These are phyloP conservation scores for Parastagonospora nodorum DNA, from an alignment of 2,329 filamentous ascomycete species.

Conservation along the genomic window DNA sequence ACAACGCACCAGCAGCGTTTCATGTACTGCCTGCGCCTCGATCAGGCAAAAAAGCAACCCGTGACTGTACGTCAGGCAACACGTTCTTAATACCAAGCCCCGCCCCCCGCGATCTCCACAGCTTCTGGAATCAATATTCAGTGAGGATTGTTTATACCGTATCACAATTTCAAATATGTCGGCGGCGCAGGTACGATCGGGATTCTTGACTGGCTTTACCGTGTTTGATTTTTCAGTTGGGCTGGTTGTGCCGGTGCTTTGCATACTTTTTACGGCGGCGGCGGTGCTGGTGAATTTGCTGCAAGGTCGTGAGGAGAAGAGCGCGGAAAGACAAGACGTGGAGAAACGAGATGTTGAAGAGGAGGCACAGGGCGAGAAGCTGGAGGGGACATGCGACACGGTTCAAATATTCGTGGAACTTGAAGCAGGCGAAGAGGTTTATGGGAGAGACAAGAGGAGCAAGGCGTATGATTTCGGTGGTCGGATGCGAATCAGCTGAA, in stretches of 20 bases:
- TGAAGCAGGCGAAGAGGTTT: background rate
- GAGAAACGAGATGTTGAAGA: background rate
- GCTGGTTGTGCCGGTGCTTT: background rate
- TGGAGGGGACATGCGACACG: background rate
- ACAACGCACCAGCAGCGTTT: no score
- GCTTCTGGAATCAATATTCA: no score
- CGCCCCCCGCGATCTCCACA: no score
- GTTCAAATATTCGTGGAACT: background rate
- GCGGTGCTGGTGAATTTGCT: background rate
- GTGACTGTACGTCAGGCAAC: no score
- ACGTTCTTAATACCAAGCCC: no score
- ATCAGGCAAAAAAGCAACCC: no score
- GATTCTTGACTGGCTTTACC: background rate
- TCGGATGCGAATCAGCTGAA: background rate
- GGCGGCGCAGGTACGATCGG: background rate
- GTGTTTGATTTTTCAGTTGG: background rate
- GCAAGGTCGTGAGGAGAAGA: background rate
- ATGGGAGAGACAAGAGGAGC: background rate
- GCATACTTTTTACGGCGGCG: background rate
- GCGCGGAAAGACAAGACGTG: background rate
- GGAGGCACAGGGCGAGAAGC: background rate
- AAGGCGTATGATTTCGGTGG: background rate
- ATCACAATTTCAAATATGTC: background rate
- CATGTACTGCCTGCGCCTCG: no score
- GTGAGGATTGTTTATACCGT: no score